phyloP scores from a whole-genome alignment of 1,284 basidiomycete species.

The Stereum hirsutum region DNA sequence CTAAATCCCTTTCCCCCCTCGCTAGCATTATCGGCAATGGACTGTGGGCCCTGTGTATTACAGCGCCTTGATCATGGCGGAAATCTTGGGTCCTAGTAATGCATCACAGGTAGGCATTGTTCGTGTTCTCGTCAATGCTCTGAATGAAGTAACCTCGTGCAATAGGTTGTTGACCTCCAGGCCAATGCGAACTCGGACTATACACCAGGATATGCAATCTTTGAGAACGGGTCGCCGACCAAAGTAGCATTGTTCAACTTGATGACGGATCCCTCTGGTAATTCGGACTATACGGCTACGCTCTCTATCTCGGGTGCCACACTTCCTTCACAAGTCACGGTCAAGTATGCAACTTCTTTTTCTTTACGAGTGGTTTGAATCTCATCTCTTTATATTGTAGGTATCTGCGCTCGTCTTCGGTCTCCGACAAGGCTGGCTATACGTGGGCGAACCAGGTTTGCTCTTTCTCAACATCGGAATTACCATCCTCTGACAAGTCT shows the following conservation, averaged over 20 bases:
- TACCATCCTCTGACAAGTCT: too few species aligned
- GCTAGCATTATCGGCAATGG: slow-evolving; percentile 52
- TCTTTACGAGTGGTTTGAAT: too few species aligned
- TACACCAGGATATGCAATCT: slow-evolving; percentile 68
- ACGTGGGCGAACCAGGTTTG: slow-evolving; percentile 60
- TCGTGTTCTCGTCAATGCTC: too few species aligned
- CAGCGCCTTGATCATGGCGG: slow-evolving; percentile 57
- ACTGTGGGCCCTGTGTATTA: slow-evolving; percentile 64
- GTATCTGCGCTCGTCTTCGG: slow-evolving; percentile 41
- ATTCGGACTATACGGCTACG: slow-evolving; percentile 37
- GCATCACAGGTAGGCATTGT: slow-evolving; percentile 44
- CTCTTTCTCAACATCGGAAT: too few species aligned
- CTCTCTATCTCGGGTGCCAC: slow-evolving; percentile 28
- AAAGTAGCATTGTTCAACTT: slow-evolving; percentile 66
- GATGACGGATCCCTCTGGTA: slow-evolving; percentile 41
- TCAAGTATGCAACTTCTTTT: slow-evolving; percentile 47
- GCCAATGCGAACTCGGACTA: slow-evolving; percentile 38
- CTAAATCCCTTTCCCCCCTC: too few species aligned
- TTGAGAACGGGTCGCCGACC: slow-evolving; percentile 47
- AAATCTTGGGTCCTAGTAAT: slow-evolving; percentile 55
- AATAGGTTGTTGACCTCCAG: slow-evolving; percentile 53
- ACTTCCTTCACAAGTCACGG: slow-evolving; percentile 37
- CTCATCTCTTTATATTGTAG: too few species aligned
- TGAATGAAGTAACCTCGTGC: too few species aligned
- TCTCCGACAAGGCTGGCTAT: slow-evolving; percentile 59